Evolutionary conservation across 495 filamentous ascomycete genomes (phyloP), one percentile per base, ranked within the genome.

Genomic region (Neurospora intermedia): DNA sequence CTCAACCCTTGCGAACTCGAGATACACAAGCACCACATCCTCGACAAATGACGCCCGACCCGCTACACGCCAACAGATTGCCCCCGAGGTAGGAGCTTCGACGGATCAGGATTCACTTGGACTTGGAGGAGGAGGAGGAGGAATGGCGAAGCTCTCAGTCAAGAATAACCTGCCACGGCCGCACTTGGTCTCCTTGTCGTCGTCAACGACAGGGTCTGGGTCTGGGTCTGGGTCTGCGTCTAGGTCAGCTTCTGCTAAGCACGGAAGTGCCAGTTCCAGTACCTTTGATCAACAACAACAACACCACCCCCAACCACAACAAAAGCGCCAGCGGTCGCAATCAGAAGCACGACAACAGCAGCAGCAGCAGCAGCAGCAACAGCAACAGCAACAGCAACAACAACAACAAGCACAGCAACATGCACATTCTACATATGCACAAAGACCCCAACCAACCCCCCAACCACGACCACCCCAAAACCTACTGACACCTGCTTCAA

Each of bases 401-500:
- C 54, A 62, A 35, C 23, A 31, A 35, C 54, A 66, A 35, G 54
- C 27, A 35, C 54, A 35, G 27, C 54, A 66, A 66, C 23, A 66
- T 66, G 54, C 15, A 31, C 54, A 16, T 7, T 15, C 20, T 62
- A 62, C 54, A 62, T 27, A 15, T 62, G 54, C 54, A 31, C 11
- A 35, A 31, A 66, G 54, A 38, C 54, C 27, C 13, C 23, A 66
- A 5, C 54, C 54, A 0, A 66, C 54, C 38, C 20, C 62, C n/a
- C 45, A 76, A 54, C 73, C 72, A 69, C 77, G 73, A 42, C 74
- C 75, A 38, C 74, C 73, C 41, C 78, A 81, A 76, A 82, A 83
- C 48, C 80, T 74, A 39, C 77, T 82, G 39, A 76, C 80, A 39
- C 79, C 77, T 71, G 83, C 82, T 4, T 76, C 77, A 3, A 80